Conservation (phyloP, 345 rosid genomes). For the Carallia pectinifolia region DNA sequence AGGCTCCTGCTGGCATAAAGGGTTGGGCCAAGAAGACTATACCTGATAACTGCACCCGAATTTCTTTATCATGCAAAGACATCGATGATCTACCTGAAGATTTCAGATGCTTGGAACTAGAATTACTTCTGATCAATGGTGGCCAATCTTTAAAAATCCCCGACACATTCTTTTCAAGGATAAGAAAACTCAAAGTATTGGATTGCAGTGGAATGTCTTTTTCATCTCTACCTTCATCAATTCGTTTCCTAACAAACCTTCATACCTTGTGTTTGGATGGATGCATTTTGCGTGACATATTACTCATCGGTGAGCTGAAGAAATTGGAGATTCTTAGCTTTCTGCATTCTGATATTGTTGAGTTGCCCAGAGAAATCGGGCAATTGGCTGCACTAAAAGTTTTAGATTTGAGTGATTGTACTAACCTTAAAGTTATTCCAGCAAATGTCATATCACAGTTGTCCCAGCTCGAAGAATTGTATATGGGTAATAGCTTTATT, state of each 20-base stretch:
- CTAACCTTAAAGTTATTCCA: conserved; percentile 25
- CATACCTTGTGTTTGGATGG: not conserved
- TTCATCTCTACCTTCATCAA: not conserved
- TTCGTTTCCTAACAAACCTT: not conserved
- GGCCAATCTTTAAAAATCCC: not conserved
- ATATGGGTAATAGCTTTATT: conserved; percentile 18
- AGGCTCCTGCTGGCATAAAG: not conserved
- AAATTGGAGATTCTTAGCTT: not conserved
- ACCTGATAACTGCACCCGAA: not conserved
- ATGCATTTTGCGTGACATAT: not conserved
- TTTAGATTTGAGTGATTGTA: conserved; percentile 28
- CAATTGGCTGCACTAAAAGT: not conserved
- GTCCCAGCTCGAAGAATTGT: conserved; percentile 31
- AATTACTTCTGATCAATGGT: not conserved
- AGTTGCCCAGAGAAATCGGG: not conserved
- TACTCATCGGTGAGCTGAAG: not conserved
- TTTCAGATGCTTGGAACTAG: not conserved
- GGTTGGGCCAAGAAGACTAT: not conserved
- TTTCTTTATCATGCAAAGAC: not conserved
- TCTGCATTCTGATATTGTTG: not conserved
- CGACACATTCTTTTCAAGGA: not conserved
- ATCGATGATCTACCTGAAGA: not conserved
- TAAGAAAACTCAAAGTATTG: not conserved
- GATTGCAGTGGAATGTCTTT: not conserved
- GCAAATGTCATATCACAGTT: conserved; percentile 30